Base-by-base conservation (phyloP, 345 rosid genomes). In the Aegle marmelos region DNA sequence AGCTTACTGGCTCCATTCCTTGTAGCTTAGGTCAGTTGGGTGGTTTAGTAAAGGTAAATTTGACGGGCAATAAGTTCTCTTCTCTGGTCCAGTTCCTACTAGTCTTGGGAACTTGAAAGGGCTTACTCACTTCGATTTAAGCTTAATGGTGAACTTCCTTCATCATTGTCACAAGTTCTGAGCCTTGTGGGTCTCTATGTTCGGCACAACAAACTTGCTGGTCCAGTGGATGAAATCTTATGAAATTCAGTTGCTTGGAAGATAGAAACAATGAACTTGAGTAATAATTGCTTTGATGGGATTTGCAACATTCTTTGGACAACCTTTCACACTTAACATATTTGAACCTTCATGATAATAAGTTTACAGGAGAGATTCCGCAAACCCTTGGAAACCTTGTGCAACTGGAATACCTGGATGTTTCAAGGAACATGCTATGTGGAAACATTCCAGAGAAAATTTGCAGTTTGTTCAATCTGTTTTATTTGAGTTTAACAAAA, bases 121-220 rank as follows among this genome's bases (percentile, higher is more conserved):
- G 88, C 87, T 94, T 33, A 89, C 88, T 54, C 97, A 88, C 82
- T 79, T 96, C 87, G 98, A 96, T 79, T 84, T 94, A 79, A 94
- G 98, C 89, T 96, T 27, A 79, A 70, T 21, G 94, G 95, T 2
- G 85, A 82, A 86, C 89, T 94, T 63, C 93, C 97, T 66, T 76
- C 88, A 50, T 83, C 90, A 1, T 66, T 93, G 64, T 87, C 95
- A 24, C 78, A 34, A 4, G 87, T 88, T 88, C 82, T 85, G 78
- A 91, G 89, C 84, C 91, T 96, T 45, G 95, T 89, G 33, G 97
- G 97, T 37, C 83, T 96, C 21, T 90, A 87, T 66, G 85, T 94
- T 81, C 94, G 91, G 81, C 86, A 84, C 67, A 96, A 96, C 71
- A 83, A 78, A 69, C 84, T 94, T 41, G 79, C 90, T 57, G 94